Evolutionary conservation across 163 green algal species (phyloP).

Genomic region (Scenedesmus sp.): DNA sequence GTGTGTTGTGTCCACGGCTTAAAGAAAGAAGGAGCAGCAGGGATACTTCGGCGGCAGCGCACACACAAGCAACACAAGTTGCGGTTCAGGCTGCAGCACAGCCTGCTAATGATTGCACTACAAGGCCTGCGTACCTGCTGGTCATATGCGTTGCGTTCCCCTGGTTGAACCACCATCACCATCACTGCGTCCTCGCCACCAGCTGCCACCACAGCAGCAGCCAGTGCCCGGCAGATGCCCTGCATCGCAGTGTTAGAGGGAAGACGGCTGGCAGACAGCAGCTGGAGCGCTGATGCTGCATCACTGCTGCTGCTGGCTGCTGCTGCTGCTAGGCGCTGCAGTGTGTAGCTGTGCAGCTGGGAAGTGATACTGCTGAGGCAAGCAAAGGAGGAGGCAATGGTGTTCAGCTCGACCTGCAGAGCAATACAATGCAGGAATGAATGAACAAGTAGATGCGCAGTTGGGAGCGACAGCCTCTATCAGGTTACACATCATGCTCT

Average conservation of each 20-base stretch:
- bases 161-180: slow-evolving; percentile 94
- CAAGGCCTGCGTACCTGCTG: slow-evolving; percentile 77
- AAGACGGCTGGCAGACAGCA: slow-evolving; percentile 56
- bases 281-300: background rate
- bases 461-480: no score
- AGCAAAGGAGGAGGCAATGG: slow-evolving; percentile 97
- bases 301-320: background rate
- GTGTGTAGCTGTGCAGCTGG: slow-evolving; percentile 77
- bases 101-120: background rate
- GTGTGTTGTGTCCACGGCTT: no score
- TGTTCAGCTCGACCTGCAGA: slow-evolving; percentile 98
- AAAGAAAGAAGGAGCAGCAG: no score
- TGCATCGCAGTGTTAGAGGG: slow-evolving; percentile 80
- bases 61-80: no score
- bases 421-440: no score
- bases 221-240: slow-evolving; percentile 79
- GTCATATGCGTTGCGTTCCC: slow-evolving; percentile 96
- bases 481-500: no score
- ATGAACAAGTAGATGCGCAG: no score
- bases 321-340: slow-evolving; percentile 21
- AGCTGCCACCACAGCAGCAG: slow-evolving; percentile 62
- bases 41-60: no score
- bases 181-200: slow-evolving; percentile 63
- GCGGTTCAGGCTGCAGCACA: no score
- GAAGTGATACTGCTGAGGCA: slow-evolving; percentile 84